Conservation (phyloP, 495 filamentous ascomycete genomes). For the Ramalina intermedia region DNA sequence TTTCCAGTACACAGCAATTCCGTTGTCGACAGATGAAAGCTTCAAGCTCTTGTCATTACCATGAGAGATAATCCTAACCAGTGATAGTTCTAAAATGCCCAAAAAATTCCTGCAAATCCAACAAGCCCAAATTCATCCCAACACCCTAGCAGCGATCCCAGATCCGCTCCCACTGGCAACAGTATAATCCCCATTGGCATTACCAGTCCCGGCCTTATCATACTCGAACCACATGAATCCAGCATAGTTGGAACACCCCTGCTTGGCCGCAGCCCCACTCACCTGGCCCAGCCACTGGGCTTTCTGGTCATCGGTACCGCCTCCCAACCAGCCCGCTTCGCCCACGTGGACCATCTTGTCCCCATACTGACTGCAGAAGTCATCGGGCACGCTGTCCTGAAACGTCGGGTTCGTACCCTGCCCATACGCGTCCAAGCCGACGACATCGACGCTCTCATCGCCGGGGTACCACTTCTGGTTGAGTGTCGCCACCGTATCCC, state of each 20-base stretch:
- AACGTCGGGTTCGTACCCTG: not conserved
- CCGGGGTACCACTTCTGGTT: constrained; percentile 4
- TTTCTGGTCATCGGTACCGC: constrained; percentile 1
- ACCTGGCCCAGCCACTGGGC: constrained; percentile 6
- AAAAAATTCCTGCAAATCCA: too few species aligned
- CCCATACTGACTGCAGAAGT: not conserved
- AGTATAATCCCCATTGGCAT: constrained; percentile 3
- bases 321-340: constrained; percentile 4
- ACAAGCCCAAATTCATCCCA: not conserved
- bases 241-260: constrained; percentile 1
- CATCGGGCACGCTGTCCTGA: not conserved
- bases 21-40: too few species aligned
- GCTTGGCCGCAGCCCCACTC: not conserved
- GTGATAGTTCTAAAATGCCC: too few species aligned
- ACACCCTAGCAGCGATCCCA: not conserved
- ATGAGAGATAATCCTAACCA: too few species aligned
- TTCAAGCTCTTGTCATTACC: too few species aligned
- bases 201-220: not conserved
- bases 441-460: constrained; percentile 4
- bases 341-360: not conserved
- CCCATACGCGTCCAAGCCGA: constrained; percentile 2
- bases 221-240: constrained; percentile 10
- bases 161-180: not conserved
- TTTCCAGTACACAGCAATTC: too few species aligned
- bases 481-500: not conserved